Percentiles rank a stretch among this genome's conserved stretches.
Conservation (phyloP, 2,329 filamentous ascomycete species). For the Colletotrichum filicis region DNA sequence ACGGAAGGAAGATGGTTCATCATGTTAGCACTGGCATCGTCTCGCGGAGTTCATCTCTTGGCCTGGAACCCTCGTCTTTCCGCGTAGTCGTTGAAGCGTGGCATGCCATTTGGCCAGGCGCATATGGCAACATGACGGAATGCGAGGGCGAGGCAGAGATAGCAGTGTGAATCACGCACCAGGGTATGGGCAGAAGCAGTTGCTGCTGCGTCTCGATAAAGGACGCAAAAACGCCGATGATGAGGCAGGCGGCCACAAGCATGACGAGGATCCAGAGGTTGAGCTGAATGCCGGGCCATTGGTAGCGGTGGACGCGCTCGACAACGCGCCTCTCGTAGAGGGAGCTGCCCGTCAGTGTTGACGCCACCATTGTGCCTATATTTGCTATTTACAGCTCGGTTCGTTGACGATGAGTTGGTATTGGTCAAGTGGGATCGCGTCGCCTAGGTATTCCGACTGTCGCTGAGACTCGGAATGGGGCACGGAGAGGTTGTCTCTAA, state of each 20-base stretch:
- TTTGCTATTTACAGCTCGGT: neutral
- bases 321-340: slow-evolving; percentile 55
- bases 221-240: slow-evolving; percentile 70
- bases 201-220: slow-evolving; percentile 70
- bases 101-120: neutral
- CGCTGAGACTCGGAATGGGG: neutral
- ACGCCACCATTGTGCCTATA: slow-evolving; percentile 42
- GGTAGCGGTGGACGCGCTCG: slow-evolving; percentile 67
- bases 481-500: neutral
- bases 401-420: neutral
- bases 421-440: neutral
- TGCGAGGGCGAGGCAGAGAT: neutral
- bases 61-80: neutral
- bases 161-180: slow-evolving; percentile 54
- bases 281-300: slow-evolving; percentile 75
- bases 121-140: neutral
- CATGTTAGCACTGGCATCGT: neutral
- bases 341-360: slow-evolving; percentile 53
- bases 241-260: slow-evolving; percentile 66
- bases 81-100: neutral
- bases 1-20: neutral
- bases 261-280: slow-evolving; percentile 76
- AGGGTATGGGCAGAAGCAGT: slow-evolving; percentile 66
- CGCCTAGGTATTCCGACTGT: neutral
- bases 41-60: neutral